Base-by-base conservation (phyloP, 345 rosid species). In the Rhodamnia argentea region DNA sequence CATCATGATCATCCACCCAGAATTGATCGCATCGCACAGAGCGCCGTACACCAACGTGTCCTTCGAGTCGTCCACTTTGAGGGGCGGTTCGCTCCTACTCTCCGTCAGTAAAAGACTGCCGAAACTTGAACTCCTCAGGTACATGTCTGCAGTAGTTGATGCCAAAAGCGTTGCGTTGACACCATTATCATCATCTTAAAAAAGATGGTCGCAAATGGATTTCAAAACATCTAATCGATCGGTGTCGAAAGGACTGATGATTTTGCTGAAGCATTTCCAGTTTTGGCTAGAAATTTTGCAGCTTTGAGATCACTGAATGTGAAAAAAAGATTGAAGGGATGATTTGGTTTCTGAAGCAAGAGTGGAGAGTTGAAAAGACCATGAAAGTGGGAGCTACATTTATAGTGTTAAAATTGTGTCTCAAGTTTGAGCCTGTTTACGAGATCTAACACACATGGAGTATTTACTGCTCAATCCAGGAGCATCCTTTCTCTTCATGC, bases 21-120 rank as follows among this genome's bases (percentile, higher is more conserved):
- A 85, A 26, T 85, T 85, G 87, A 88, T 75, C 4, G 90, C 92
- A 52, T 87, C 91, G 4, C 88, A 75, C 64, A 91, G 88, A 83
- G 88, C 89, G 13, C 88, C 86, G 85, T 87, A 86, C 15, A 91
- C 88, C 12, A 91, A 14, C 91, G 88, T 91, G 62, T 90, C 93
- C 75, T 90, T 91, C 5, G 90, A 90, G 82, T 90, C 91, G 40
- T 91, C 85, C 24, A 86, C 85, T 83, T 89, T 75, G 13, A 87
- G 83, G 1, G 91, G 92, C 84, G 90, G 85, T 15, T 91, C 90
- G 52, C 90, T 89, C 93, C 93, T 90, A 50, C 81, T 91, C 23
- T 90, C 91, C 6, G 89, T 75, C n/a, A 85, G 84, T 82, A 86
- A 85, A 86, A 89, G 83, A 62, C 88, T 86, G 83, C 90, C 44